Evolutionary conservation across 2,329 filamentous ascomycete genomes (phyloP).

Genomic region (Beauveria pseudobassiana): DNA sequence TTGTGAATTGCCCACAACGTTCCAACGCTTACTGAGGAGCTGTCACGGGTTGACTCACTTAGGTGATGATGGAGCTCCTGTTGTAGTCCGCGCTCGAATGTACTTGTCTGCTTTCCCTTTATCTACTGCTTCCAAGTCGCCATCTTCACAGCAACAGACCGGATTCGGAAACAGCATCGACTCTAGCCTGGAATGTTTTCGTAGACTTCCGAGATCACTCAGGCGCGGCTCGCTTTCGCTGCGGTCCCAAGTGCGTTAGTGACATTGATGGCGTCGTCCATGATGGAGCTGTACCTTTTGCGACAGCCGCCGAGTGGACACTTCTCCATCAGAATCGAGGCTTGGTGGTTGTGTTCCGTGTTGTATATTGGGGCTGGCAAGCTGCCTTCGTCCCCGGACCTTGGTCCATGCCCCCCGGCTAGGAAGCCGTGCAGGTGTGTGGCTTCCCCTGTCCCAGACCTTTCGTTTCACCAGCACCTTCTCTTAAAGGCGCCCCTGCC

Average conservation of each 20-base stretch:
- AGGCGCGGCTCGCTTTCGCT: not conserved
- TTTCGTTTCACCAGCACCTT: slow-evolving; percentile 3
- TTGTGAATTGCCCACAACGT: not conserved
- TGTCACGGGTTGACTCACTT: not conserved
- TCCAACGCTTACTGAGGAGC: not conserved
- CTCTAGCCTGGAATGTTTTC: not conserved
- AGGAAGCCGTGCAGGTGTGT: not conserved
- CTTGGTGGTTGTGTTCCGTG: not conserved
- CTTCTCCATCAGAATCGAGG: slow-evolving; percentile 1
- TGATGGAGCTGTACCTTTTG: not conserved
- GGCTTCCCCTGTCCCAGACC: not conserved
- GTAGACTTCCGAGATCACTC: not conserved
- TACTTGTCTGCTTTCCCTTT: not conserved
- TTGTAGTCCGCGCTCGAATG: not conserved
- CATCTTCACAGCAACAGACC: not conserved
- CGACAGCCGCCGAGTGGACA: not conserved
- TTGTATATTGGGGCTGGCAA: not conserved
- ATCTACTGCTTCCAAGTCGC: not conserved
- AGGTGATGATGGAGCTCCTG: not conserved
- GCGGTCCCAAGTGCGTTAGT: not conserved
- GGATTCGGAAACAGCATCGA: not conserved
- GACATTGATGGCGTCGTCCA: not conserved
- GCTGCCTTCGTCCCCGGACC: not conserved
- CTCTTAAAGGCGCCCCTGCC: slow-evolving; percentile 4
- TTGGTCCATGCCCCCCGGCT: not conserved